A percentile compares a stretch with the other conserved stretches of the same genome.
Evolutionary conservation across 73 alveolate species (phyloP).

Genomic region (Breviolum minutum): DNA sequence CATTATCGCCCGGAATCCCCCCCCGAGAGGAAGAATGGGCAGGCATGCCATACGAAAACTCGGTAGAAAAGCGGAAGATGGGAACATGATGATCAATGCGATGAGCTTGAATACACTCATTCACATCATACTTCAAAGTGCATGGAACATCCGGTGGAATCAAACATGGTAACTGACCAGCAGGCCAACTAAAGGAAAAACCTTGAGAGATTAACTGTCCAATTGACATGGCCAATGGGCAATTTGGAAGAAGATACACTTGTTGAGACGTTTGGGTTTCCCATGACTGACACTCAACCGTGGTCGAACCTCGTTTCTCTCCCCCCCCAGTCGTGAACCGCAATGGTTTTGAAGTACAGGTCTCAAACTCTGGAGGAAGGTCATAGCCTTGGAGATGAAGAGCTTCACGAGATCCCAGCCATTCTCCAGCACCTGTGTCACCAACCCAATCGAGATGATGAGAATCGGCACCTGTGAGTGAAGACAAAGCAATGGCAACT

Average conservation of each 20-base stretch:
- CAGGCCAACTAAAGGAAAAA: background rate
- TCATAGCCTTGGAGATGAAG: background rate
- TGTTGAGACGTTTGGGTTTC: background rate
- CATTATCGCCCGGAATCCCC: background rate
- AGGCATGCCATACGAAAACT: background rate
- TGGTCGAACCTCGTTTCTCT: background rate
- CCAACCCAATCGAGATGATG: background rate
- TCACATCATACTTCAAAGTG: too few relatives aligned
- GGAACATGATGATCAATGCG: slow-evolving; percentile 26
- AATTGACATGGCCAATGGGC: background rate
- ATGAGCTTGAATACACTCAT: background rate
- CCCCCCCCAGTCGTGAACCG: slow-evolving; percentile 31
- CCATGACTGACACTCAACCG: background rate
- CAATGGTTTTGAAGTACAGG: background rate
- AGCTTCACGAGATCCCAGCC: background rate
- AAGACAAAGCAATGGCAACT: background rate
- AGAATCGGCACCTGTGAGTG: background rate
- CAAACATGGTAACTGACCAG: background rate
- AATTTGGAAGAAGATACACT: background rate
- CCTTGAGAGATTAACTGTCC: background rate
- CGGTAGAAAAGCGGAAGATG: background rate
- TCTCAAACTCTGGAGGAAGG: background rate
- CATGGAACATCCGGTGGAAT: background rate
- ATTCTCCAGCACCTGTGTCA: slow-evolving; percentile 20
- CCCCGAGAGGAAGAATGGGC: background rate